Conservation (phyloP, 2,329 filamentous ascomycete genomes). For the Ilyonectria destructans region DNA sequence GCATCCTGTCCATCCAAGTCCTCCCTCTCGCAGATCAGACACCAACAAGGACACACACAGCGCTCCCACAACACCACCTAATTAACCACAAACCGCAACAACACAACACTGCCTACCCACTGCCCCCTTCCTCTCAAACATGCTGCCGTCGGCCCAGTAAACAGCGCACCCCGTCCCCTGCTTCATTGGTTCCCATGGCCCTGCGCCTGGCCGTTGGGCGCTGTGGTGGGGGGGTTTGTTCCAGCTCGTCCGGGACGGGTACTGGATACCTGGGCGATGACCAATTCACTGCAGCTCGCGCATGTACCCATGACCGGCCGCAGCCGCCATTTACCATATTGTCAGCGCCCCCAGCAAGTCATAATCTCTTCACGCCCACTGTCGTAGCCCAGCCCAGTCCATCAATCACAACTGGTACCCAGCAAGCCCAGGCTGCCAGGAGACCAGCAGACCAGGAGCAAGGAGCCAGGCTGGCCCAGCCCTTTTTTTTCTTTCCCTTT, state of each 20-base stretch:
- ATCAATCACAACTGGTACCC: conserved; percentile 26
- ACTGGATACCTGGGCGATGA: conserved; percentile 34
- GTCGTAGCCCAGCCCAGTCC: conserved; percentile 21
- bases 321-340: conserved; percentile 35
- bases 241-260: conserved; percentile 30
- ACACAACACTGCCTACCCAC: conserved; percentile 15
- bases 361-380: conserved; percentile 39
- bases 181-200: conserved; percentile 42
- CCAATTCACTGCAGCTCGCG: conserved; percentile 10
- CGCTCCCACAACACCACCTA: conserved; percentile 6
- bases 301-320: conserved; percentile 31
- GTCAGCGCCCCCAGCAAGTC: conserved; percentile 40
- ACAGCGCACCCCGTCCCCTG: conserved; percentile 42
- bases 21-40: conserved; percentile 11
- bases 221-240: conserved; percentile 36
- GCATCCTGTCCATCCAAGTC: conserved; percentile 5
- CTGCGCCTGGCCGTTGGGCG: conserved; percentile 33
- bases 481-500: conserved; percentile 35
- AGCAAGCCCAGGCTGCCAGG: conserved; percentile 29
- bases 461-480: conserved; percentile 31
- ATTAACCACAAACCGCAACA: conserved; percentile 12
- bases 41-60: conserved; percentile 8
- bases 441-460: not conserved
- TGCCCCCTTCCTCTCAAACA: conserved; percentile 24
- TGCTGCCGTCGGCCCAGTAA: conserved; percentile 33